These are phyloP conservation scores for Candida anglica DNA, from an alignment of 805 yeast genomes.

Conservation along the genomic window DNA sequence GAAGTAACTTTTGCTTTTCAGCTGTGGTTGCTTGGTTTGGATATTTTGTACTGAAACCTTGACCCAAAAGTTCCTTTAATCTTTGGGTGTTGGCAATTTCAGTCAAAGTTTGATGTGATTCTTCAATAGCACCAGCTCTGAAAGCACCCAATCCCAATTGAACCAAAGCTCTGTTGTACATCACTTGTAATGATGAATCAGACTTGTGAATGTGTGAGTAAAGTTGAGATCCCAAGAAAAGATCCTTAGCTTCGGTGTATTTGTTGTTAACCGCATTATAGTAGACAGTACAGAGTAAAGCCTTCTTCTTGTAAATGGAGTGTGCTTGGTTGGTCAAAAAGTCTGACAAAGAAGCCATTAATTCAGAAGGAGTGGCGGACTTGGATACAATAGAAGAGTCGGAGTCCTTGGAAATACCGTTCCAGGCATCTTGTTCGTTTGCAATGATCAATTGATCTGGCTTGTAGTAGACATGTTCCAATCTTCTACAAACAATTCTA, in stretches of 20 bases:
- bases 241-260: conserved; percentile 80
- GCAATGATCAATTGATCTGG: conserved; percentile 68
- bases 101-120: conserved; percentile 79
- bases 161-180: conserved; percentile 91
- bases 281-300: conserved; percentile 80
- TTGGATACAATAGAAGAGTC: conserved; percentile 28
- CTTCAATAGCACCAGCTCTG: conserved; percentile 80
- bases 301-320: conserved; percentile 71
- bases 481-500: conserved; percentile 75
- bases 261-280: conserved; percentile 87
- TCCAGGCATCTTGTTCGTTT: conserved; percentile 78
- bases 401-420: conserved; percentile 30
- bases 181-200: conserved; percentile 82
- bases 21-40: conserved; percentile 50
- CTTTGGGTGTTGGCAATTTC: conserved; percentile 85
- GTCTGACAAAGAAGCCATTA: conserved; percentile 63
- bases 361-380: conserved; percentile 33
- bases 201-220: conserved; percentile 80
- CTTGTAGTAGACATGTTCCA: conserved; percentile 92
- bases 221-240: conserved; percentile 81
- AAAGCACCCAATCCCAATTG: conserved; percentile 96
- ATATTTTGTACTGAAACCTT: conserved; percentile 71
- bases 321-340: conserved; percentile 55
- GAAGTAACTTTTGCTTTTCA: conserved; percentile 80
- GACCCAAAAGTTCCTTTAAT: conserved; percentile 90